phyloP scores from a whole-genome alignment of 2,329 filamentous ascomycete genomes.

The Diaporthe ilicicola region DNA sequence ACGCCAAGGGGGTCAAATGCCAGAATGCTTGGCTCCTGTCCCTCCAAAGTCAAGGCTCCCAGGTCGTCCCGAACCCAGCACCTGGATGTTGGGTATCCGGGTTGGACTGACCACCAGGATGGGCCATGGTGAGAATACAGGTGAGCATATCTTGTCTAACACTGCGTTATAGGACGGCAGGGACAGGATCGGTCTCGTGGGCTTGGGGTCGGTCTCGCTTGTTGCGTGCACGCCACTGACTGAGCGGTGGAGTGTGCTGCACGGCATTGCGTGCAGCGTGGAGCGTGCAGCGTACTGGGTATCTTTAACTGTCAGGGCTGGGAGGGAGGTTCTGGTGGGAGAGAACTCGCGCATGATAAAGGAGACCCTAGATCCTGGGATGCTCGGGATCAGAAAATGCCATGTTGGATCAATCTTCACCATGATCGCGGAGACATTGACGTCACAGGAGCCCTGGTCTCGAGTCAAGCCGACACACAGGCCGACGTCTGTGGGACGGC shows the following conservation, averaged over 20 bases:
- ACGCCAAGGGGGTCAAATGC: not conserved
- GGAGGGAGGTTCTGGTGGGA: not conserved
- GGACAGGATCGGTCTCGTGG: not conserved
- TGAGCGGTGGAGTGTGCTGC: not conserved
- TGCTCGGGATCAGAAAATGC: not conserved
- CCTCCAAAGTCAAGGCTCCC: not conserved
- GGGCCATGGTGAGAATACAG: too few species aligned
- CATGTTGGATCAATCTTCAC: slow-evolving; percentile 1
- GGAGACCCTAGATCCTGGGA: not conserved
- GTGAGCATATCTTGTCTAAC: too few species aligned
- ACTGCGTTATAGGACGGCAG: not conserved
- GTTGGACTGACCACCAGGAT: not conserved
- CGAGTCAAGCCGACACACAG: slow-evolving; percentile 16
- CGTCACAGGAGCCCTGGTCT: slow-evolving; percentile 4
- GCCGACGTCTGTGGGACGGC: slow-evolving; percentile 10
- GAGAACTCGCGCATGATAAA: not conserved
- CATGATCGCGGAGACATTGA: slow-evolving; percentile 5
- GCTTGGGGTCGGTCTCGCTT: not conserved
- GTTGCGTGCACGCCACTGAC: not conserved
- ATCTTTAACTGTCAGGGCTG: not conserved
- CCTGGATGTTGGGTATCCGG: slow-evolving; percentile 1
- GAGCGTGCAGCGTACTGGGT: not conserved
- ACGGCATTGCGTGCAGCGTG: too few species aligned
- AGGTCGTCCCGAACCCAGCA: not conserved
- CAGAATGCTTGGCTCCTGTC: too few species aligned